Conservation (phyloP, 495 filamentous ascomycete genomes). For the Trypethelium eluteriae region DNA sequence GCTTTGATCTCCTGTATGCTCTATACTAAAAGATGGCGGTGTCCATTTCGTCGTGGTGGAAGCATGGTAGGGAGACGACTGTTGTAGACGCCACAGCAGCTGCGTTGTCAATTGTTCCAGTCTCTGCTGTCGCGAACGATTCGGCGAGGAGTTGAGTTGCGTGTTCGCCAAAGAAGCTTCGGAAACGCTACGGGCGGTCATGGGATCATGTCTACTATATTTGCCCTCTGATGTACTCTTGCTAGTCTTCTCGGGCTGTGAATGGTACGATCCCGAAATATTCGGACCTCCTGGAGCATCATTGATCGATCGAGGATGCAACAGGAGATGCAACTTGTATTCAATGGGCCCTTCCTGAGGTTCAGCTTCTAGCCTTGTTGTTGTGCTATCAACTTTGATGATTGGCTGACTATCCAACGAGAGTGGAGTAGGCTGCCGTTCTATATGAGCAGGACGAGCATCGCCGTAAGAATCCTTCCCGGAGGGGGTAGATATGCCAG, state of each 20-base stretch:
- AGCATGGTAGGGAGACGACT: conserved; percentile 83
- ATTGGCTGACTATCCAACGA: background rate
- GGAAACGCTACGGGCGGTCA: conserved; percentile 22
- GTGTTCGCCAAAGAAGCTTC: conserved; percentile 23
- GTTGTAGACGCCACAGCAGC: conserved; percentile 87
- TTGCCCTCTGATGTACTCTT: background rate
- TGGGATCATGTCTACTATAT: conserved; percentile 11
- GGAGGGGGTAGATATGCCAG: background rate
- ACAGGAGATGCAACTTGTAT: conserved; percentile 90
- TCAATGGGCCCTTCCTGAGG: conserved; percentile 91
- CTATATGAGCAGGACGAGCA: background rate
- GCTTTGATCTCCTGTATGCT: conserved; percentile 44
- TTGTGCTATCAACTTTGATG: conserved; percentile 31
- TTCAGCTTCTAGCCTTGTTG: conserved; percentile 71
- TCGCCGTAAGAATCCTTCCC: background rate
- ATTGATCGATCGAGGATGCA: conserved; percentile 70
- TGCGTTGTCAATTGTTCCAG: conserved; percentile 90
- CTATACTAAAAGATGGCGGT: conserved; percentile 63
- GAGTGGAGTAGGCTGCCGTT: conserved; percentile 11
- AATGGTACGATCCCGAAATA: conserved; percentile 54
- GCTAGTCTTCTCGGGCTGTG: conserved; percentile 27
- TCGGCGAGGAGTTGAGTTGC: conserved; percentile 39
- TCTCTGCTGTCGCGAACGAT: conserved; percentile 66
- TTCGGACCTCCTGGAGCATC: conserved; percentile 51
- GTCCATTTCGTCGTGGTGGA: conserved; percentile 64